Base-by-base conservation (phyloP, 2,329 filamentous ascomycete genomes). In the Venturia effusa region DNA sequence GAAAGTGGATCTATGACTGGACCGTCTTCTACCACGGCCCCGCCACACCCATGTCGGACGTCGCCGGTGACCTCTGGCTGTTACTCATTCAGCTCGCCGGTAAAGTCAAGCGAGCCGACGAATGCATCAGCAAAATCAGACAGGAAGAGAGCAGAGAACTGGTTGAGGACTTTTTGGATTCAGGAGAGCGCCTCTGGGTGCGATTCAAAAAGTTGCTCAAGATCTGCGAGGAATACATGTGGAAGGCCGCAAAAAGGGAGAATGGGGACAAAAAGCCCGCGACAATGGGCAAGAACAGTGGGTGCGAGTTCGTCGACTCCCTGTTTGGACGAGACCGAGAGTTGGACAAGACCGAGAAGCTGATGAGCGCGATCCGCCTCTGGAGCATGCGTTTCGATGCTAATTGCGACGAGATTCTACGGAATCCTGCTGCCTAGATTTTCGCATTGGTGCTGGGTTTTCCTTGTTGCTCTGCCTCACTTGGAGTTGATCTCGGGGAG, bases 1-100 rank as follows among this genome's bases (percentile, higher is more conserved):
- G 94, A 72, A 97, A 97, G 78, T 99, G 94, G 94, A 95, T 99
- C 72, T 99, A 96, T 77, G 94, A 97, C 81, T 99, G 94, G 94
- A 97, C 94, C 22, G 90, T 97, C 67, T 96, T 90, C 79, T 87
- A 88, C 74, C 87, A 95, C 69, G 90, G 90, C 43, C 84, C 91
- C 17, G 84, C 84, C 48, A 91, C 89, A 13, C 90, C 92, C 61
- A 90, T 97, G 72, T 85, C 92, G 62, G 92, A 97, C 68, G 87
- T 96, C 76, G 92, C 94, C 2, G 94, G 93, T 69, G 92, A 97
- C 71, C 82, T 99, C 63, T 99, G 94, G 94, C 83, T 97, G 30
- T 83, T 97, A 60, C 84, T 97, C 65, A 97, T 97, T 75, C 90
- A 97, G 76, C 82, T 97, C 57, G 89, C 92, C 17, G 92, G 91